phyloP scores from a whole-genome alignment of 164 flowering plant species.

The Cinnamomum micranthum region DNA sequence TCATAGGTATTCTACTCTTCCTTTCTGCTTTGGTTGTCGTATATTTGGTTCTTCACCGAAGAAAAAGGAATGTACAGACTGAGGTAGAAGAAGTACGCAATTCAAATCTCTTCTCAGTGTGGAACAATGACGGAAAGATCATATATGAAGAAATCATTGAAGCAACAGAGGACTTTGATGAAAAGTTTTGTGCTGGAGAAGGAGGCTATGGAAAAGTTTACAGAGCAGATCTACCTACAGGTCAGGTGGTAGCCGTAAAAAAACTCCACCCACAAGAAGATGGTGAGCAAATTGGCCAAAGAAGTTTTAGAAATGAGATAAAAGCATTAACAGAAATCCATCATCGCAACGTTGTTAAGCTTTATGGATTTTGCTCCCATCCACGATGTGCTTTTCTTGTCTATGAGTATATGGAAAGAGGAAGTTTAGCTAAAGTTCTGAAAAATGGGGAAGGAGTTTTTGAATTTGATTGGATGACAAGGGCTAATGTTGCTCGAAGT shows the following conservation, averaged over 20 bases:
- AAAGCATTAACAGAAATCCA: no score
- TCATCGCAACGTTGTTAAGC: no score
- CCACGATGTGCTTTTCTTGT: no score
- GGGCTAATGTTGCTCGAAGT: no score
- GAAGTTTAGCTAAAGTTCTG: no score
- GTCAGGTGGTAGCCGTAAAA: no score
- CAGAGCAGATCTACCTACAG: slow-evolving; percentile 3
- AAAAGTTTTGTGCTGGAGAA: slow-evolving; percentile 6
- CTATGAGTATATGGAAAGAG: background rate
- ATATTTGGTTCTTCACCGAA: background rate
- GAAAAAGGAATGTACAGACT: background rate
- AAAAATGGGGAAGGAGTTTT: no score
- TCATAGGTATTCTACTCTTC: background rate
- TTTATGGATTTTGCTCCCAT: no score
- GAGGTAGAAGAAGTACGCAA: background rate
- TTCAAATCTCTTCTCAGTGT: slow-evolving; percentile 9
- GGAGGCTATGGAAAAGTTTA: slow-evolving; percentile 11
- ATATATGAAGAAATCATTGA: slow-evolving; percentile 10
- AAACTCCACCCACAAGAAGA: no score
- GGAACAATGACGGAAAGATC: slow-evolving; percentile 3
- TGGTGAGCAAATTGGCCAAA: no score
- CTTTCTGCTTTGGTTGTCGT: background rate
- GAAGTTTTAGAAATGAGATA: no score
- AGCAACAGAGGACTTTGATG: background rate
- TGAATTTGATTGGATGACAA: no score